Percentiles rank a stretch among this genome's conserved stretches.
Conservation (phyloP, 352 stramenopile genomes). For the Globisporangium cederbergense region DNA sequence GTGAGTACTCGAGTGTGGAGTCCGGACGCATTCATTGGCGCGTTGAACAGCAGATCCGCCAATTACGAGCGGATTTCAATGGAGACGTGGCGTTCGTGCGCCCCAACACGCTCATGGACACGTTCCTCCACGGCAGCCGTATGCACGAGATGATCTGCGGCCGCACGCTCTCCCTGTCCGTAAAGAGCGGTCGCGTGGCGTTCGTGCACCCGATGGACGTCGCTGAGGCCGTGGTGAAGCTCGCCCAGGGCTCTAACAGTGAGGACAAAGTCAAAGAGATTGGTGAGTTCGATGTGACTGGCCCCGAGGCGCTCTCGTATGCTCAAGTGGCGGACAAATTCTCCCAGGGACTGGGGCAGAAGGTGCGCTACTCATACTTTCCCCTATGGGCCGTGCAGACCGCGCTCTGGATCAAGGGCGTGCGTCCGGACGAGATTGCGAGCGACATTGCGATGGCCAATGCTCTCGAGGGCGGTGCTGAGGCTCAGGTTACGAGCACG, state of each 20-base stretch:
- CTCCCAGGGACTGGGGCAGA: conserved; percentile 33
- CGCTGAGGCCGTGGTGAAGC: conserved; percentile 34
- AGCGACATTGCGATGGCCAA: conserved; percentile 45
- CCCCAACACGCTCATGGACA: conserved; percentile 53
- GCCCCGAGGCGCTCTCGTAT: conserved; percentile 56
- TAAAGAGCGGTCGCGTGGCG: conserved; percentile 51
- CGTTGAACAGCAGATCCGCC: conserved; percentile 42
- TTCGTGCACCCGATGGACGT: conserved; percentile 66
- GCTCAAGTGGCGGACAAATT: conserved; percentile 42
- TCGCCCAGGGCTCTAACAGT: background rate
- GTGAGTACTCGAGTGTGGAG: conserved; percentile 25
- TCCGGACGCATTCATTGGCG: conserved; percentile 38
- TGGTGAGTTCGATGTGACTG: conserved; percentile 37
- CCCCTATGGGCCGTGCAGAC: conserved; percentile 72
- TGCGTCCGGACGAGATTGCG: conserved; percentile 56
- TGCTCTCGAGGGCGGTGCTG: conserved; percentile 40
- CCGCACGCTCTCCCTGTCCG: conserved; percentile 57
- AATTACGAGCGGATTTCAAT: conserved; percentile 12
- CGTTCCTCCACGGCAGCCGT: conserved; percentile 47
- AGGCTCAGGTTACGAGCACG: conserved; percentile 30
- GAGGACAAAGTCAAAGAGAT: background rate
- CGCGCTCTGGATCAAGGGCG: conserved; percentile 65
- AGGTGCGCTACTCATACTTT: conserved; percentile 61
- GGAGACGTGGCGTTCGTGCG: conserved; percentile 32
- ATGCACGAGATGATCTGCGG: conserved; percentile 59